A percentile compares a stretch with the other conserved stretches of the same genome.
Conservation (phyloP, 2,329 filamentous ascomycete species). For the Diplodia seriata region DNA sequence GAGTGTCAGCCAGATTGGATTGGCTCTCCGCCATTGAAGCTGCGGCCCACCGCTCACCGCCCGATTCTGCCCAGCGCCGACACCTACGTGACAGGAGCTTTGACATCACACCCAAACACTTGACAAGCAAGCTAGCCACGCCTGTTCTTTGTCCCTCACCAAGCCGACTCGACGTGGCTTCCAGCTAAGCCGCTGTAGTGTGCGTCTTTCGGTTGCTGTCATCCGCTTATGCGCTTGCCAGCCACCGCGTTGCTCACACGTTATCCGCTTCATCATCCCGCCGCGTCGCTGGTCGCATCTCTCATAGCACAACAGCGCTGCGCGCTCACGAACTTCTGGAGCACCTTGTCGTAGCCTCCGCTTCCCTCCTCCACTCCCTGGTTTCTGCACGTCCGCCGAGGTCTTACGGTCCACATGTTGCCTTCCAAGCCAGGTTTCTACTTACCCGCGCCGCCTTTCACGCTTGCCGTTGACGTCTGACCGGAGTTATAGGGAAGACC, state of each 20-base stretch:
- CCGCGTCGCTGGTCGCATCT: conserved; percentile 11
- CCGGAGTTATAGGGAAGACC: conserved; percentile 52
- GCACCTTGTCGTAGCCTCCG: not conserved
- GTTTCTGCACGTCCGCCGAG: not conserved
- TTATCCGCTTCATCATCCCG: conserved; percentile 27
- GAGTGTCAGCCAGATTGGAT: conserved; percentile 22
- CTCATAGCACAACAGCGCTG: not conserved
- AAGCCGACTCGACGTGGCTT: not conserved
- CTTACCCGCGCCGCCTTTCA: not conserved
- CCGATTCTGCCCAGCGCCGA: conserved; percentile 14
- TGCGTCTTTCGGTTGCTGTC: not conserved
- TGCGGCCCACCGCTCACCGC: conserved; percentile 3
- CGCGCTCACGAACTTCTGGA: not conserved
- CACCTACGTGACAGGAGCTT: conserved; percentile 25
- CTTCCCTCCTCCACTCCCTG: not conserved
- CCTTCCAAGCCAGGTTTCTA: conserved; percentile 21
- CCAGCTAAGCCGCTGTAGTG: not conserved
- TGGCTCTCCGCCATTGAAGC: conserved; percentile 19
- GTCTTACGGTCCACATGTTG: conserved; percentile 6
- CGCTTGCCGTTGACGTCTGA: conserved; percentile 6
- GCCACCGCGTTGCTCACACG: conserved; percentile 18
- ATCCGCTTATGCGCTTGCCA: not conserved
- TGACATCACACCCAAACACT: conserved; percentile 5
- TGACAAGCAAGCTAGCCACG: not conserved
- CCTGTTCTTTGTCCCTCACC: not conserved